A percentile compares a stretch with the other conserved stretches of the same genome.
phyloP scores from a whole-genome alignment of 345 rosid genomes.

The Acer campestre region DNA sequence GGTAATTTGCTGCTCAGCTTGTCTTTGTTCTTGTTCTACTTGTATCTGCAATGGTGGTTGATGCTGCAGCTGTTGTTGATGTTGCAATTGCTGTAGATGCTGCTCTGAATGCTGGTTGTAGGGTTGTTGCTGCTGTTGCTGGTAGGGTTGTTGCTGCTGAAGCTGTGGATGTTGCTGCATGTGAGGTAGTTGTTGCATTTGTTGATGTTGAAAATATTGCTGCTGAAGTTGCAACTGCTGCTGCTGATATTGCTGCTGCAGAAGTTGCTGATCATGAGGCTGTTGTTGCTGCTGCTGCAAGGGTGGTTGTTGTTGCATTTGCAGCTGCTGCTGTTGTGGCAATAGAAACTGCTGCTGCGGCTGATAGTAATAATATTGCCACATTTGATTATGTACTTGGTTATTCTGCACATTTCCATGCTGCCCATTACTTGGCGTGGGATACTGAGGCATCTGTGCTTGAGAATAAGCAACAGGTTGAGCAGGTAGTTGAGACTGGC shows the following conservation, averaged over 20 bases:
- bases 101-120: constrained; percentile 25
- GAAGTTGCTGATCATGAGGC: constrained; percentile 32
- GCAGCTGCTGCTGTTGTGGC: constrained; percentile 48
- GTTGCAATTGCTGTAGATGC: constrained; percentile 31
- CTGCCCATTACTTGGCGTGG: constrained; percentile 50
- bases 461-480: constrained; percentile 36
- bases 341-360: constrained; percentile 41
- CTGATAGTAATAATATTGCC: constrained; percentile 79
- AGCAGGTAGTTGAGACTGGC: constrained; percentile 38
- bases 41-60: constrained; percentile 32
- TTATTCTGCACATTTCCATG: constrained; percentile 45
- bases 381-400: constrained; percentile 67
- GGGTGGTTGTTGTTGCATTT: constrained; percentile 31
- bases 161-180: constrained; percentile 33
- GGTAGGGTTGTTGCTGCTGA: constrained; percentile 27
- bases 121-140: constrained; percentile 20
- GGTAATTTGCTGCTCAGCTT: constrained; percentile 28
- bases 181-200: constrained; percentile 26
- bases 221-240: constrained; percentile 42
- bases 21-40: constrained; percentile 14
- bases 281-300: constrained; percentile 34
- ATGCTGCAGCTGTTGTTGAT: constrained; percentile 39
- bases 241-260: constrained; percentile 1
- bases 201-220: constrained; percentile 31
- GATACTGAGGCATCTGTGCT: constrained; percentile 34